A percentile compares a stretch with the other conserved stretches of the same genome.
Conservation (phyloP, 495 filamentous ascomycete species). For the Annulohypoxylon maeteangense region DNA sequence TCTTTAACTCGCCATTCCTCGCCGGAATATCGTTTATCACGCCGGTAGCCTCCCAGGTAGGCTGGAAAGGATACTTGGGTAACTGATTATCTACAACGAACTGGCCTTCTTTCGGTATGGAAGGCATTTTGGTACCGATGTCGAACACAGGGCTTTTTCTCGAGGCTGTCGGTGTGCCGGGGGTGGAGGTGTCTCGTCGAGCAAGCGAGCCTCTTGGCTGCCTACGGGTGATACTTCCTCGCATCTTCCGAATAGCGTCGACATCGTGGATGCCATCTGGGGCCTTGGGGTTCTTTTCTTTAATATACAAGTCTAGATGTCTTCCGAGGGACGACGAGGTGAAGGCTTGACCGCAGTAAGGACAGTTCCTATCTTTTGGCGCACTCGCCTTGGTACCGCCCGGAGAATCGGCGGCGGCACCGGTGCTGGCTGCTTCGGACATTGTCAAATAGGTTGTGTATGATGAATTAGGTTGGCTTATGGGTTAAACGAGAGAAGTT, state of each 20-base stretch:
- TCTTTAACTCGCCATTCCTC: constrained; percentile 45
- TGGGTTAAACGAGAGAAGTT: constrained; percentile 4
- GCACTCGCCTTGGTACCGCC: constrained; percentile 52
- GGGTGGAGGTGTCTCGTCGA: constrained; percentile 60
- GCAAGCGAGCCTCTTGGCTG: constrained; percentile 72
- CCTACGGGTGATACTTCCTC: constrained; percentile 83
- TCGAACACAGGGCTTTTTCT: constrained; percentile 47
- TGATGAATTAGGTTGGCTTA: background rate
- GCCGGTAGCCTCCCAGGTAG: constrained; percentile 77
- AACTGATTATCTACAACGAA: constrained; percentile 63
- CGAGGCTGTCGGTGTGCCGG: constrained; percentile 56
- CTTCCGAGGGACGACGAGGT: constrained; percentile 93
- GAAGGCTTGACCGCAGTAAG: constrained; percentile 85
- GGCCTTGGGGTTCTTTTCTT: constrained; percentile 83
- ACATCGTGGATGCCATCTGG: constrained; percentile 89
- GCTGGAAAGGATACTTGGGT: constrained; percentile 65
- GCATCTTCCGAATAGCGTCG: constrained; percentile 82
- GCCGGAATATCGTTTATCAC: constrained; percentile 81
- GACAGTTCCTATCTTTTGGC: constrained; percentile 82
- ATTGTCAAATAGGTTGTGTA: constrained; percentile 19
- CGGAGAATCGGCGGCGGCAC: constrained; percentile 45
- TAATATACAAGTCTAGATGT: constrained; percentile 90
- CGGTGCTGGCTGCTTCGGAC: constrained; percentile 36
- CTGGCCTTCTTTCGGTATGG: constrained; percentile 50
- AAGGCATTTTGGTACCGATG: constrained; percentile 40